Conservation (phyloP, 805 yeast species). For the Kluyveromyces siamensis region DNA sequence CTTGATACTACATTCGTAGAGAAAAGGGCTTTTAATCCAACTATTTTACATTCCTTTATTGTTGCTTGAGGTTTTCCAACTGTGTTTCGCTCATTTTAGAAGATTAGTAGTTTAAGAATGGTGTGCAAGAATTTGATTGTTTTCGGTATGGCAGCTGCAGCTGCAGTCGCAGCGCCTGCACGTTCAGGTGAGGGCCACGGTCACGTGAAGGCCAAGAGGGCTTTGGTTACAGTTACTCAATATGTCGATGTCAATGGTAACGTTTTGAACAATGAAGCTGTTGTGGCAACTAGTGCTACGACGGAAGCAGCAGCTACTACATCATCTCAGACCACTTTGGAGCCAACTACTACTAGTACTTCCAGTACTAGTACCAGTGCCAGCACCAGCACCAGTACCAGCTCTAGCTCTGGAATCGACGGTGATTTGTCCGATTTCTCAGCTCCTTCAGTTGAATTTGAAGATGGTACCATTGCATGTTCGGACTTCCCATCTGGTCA, state of each 20-base stretch:
- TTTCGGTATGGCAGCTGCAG: slow-evolving; percentile 11
- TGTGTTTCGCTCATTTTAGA: neutral
- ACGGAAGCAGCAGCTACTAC: slow-evolving; percentile 13
- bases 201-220: slow-evolving; percentile 21
- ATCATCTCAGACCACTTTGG: slow-evolving; percentile 10
- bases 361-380: slow-evolving; percentile 19
- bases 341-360: slow-evolving; percentile 9
- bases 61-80: neutral
- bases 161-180: slow-evolving; percentile 20
- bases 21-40: neutral
- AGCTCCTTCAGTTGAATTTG: slow-evolving; percentile 44
- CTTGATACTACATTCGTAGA: neutral
- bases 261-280: slow-evolving; percentile 10
- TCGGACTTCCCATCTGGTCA: slow-evolving; percentile 58
- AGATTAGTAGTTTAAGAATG: neutral
- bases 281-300: slow-evolving; percentile 8
- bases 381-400: slow-evolving; percentile 24
- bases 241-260: slow-evolving; percentile 25
- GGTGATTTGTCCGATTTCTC: slow-evolving; percentile 47
- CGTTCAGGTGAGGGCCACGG: slow-evolving; percentile 21
- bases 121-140: neutral
- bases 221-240: slow-evolving; percentile 27
- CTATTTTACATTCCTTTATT: slow-evolving; percentile 2
- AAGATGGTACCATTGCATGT: slow-evolving; percentile 63
- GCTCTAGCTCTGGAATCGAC: slow-evolving; percentile 30